Base-by-base conservation (phyloP, 2,329 filamentous ascomycete genomes). In the Neonectria faginata region DNA sequence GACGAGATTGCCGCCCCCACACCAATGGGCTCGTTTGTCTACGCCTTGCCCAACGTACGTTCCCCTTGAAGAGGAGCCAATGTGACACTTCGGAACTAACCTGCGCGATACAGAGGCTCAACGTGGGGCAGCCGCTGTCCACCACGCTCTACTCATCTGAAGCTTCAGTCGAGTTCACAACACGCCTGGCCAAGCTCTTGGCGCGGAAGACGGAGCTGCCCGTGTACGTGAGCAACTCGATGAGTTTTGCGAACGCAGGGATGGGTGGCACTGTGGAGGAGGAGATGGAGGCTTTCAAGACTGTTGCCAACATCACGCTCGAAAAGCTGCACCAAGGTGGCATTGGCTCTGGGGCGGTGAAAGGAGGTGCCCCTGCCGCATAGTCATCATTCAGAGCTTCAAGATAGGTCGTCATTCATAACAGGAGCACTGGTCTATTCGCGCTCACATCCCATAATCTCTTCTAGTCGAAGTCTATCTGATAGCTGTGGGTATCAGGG, bases 161-260 rank as follows among this genome's bases (percentile, higher is more conserved):
- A 73, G 84, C 88, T 5, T 95, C 91, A 9, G 79, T 97, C 51
- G 96, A 98, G 78, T 97, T 97, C 77, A 91, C 95, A 2, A 92
- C 90, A 1, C 88, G 96, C 6, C 81, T 97, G 64, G 93, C 96
- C 1, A 96, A 92, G 77, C 85, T 97, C 2, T 80, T 98, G 14
- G 92, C 92, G n/a, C 88, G 89, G 58, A 91, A 88, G 71, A 87
- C 90, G 29, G 83, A 85, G 33, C 87, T 89, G 67, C 94, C 94
- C 0, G 90, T 92, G n/a, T 98, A 97, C 77, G 92, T 98, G 18
- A 92, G 92, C 22, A 97, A 92, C 76, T 97, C 94, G 36, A 89
- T 97, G 73, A 93, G 90, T 70, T 89, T 97, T 67, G 87, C 87
- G 14, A 88, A 85, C 73, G 86, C 90, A 6, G 91, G 90, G 2